Evolutionary conservation across 2,329 filamentous ascomycete genomes (phyloP).

Genomic region (Pezicula neosporulosa): DNA sequence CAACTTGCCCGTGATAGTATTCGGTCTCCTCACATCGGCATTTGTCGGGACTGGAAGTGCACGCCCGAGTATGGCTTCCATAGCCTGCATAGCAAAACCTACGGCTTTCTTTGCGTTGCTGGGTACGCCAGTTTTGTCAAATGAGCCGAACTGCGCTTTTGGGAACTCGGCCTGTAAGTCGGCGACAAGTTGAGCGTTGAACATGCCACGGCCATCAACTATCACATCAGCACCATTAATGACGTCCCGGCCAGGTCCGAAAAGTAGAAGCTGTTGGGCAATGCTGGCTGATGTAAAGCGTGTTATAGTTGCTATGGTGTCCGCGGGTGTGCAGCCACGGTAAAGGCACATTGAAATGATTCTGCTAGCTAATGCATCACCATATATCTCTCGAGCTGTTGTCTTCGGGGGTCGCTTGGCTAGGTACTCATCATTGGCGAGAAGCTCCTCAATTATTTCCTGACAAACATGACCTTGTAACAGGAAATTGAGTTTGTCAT

Average conservation of each 20-base stretch:
- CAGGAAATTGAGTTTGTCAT: constrained; percentile 18
- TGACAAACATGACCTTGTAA: constrained; percentile 26
- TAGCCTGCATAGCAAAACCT: constrained; percentile 31
- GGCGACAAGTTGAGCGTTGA: constrained; percentile 23
- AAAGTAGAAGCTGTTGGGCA: constrained; percentile 27
- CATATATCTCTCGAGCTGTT: constrained; percentile 28
- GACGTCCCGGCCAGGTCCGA: constrained; percentile 23
- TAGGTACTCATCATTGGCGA: constrained; percentile 23
- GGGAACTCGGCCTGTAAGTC: constrained; percentile 28
- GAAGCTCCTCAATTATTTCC: constrained; percentile 25
- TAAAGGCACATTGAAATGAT: constrained; percentile 25
- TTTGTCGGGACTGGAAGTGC: constrained; percentile 28
- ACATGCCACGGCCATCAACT: constrained; percentile 26
- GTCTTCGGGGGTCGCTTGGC: constrained; percentile 26
- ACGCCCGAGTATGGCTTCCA: constrained; percentile 29
- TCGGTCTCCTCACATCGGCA: constrained; percentile 27
- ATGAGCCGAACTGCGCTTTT: constrained; percentile 20
- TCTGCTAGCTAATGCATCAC: constrained; percentile 24
- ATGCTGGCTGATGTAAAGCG: constrained; percentile 29
- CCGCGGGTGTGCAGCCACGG: constrained; percentile 21
- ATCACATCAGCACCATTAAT: constrained; percentile 27
- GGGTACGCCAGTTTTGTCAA: constrained; percentile 29
- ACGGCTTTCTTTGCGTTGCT: constrained; percentile 30
- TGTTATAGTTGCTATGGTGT: constrained; percentile 27
- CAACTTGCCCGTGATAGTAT: constrained; percentile 29